phyloP scores from a whole-genome alignment of 371 early-diverging fungal species.

The Apophysomyces trapeziformis region DNA sequence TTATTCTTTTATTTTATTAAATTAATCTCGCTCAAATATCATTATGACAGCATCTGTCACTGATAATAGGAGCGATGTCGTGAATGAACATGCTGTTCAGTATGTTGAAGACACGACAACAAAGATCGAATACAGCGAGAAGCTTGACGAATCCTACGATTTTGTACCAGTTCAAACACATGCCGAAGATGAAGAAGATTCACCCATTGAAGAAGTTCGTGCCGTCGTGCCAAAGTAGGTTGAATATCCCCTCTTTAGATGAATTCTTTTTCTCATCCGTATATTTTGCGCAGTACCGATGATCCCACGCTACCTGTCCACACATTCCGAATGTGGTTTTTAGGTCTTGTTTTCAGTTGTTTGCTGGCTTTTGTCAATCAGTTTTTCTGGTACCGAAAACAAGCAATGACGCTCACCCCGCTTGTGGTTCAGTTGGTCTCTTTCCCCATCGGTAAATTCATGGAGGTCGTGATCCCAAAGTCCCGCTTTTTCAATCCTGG shows the following conservation, averaged over 20 bases:
- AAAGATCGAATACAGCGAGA: constrained; percentile 17
- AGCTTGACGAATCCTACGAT: constrained; percentile 4
- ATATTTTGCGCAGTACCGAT: constrained; percentile 50
- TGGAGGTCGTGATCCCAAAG: constrained; percentile 63
- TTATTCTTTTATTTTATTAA: not conserved
- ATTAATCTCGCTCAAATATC: not conserved
- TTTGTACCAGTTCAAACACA: constrained; percentile 11
- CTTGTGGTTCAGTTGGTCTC: constrained; percentile 64
- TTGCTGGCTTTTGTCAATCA: constrained; percentile 72
- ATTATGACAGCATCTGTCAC: constrained; percentile 5
- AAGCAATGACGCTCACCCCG: constrained; percentile 47
- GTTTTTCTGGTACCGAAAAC: constrained; percentile 77
- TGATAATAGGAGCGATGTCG: constrained; percentile 6
- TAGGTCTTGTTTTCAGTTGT: constrained; percentile 68
- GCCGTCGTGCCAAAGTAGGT: constrained; percentile 64
- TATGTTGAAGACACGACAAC: not conserved
- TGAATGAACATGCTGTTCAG: not conserved
- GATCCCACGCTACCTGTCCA: constrained; percentile 70
- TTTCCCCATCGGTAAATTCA: constrained; percentile 66
- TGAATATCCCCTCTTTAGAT: not conserved
- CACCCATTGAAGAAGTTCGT: constrained; percentile 77
- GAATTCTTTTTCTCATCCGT: not conserved
- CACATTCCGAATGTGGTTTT: constrained; percentile 77
- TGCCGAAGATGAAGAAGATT: constrained; percentile 60
- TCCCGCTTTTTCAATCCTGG: constrained; percentile 76